Evolutionary conservation across 441 rosid species (phyloP), one percentile per base, ranked within the genome.

Genomic region (Pelargonium fulgidum): DNA sequence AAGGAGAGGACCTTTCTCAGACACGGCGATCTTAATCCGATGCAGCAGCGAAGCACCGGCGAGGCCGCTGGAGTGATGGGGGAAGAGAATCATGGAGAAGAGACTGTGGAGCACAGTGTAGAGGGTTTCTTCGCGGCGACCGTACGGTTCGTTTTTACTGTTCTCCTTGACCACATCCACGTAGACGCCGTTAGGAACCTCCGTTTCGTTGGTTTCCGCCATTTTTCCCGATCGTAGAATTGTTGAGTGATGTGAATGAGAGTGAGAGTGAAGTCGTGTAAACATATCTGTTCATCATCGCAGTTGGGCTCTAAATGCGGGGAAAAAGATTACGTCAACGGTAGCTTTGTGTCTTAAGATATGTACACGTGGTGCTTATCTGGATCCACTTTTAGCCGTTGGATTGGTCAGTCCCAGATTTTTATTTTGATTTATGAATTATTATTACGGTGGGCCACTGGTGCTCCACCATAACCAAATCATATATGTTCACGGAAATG

Each of bases 1-100:
- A 48, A 93, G 79, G 62, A 68, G 83, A 0, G 91, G 88, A 3
- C 74, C 78, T 50, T 91, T 82, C 76, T 86, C 80, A 1, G 81
- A 72, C 59, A 86, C 12, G 62, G 86, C 78, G 68, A 72, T 69
- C 67, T 80, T 86, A 68, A 85, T 71, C 36, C 96, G 89, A 44
- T 72, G 83, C 62, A 77, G 67, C 67, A 87, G 62, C 36, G 92
- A 72, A 63, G 79, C 48, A 13, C 88, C 81, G 5, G 80, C 66
- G 26, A 76, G 67, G 67, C 17, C 36, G 58, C 72, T 65, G 68
- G 45, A 63, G 36, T 45, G 56, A 69, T 80, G 87, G 9, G 92
- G 87, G 72, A 74, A 80, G 69, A 88, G 63, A 76, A 88, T 73
- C 76, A 62, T 75, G 70, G 81, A 70, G 62, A 85, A 9, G 79